Conservation (phyloP, 768 basidiomycete species). For the Agrocybe praecox region DNA sequence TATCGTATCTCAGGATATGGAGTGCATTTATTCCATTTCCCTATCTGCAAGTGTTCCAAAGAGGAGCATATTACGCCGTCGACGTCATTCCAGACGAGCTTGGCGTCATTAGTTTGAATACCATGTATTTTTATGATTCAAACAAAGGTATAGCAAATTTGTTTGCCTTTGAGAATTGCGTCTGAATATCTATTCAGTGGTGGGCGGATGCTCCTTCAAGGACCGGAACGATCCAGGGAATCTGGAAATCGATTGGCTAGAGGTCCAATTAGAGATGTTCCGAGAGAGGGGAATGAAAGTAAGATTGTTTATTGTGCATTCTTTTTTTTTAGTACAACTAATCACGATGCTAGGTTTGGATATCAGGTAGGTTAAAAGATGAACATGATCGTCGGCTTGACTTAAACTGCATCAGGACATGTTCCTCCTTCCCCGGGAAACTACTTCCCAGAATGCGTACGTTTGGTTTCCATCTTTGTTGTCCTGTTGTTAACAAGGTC, state of each 20-base stretch:
- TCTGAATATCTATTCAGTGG: slow-evolving; percentile 46
- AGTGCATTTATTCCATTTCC: slow-evolving; percentile 77
- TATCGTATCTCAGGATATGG: slow-evolving; percentile 64
- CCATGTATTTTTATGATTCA: slow-evolving; percentile 89
- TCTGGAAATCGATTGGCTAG: slow-evolving; percentile 87
- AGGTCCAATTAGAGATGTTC: slow-evolving; percentile 75
- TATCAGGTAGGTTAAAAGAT: slow-evolving; percentile 38
- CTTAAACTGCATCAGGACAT: slow-evolving; percentile 56
- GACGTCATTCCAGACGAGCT: slow-evolving; percentile 79
- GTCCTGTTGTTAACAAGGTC: slow-evolving; percentile 2
- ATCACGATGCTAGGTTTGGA: slow-evolving; percentile 24
- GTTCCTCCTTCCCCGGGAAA: slow-evolving; percentile 81
- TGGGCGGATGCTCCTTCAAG: slow-evolving; percentile 68
- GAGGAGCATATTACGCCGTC: slow-evolving; percentile 82
- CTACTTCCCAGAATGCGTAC: slow-evolving; percentile 85
- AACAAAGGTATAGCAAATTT: slow-evolving; percentile 65
- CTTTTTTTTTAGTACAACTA: slow-evolving; percentile 8
- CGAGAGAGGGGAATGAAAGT: slow-evolving; percentile 76
- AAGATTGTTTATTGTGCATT: slow-evolving; percentile 25
- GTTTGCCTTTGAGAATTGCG: background rate
- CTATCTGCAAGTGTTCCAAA: slow-evolving; percentile 78
- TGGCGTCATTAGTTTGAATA: slow-evolving; percentile 85
- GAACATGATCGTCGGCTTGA: slow-evolving; percentile 21
- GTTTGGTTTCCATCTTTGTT: slow-evolving; percentile 27
- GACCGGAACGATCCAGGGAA: slow-evolving; percentile 84